Base-by-base conservation (phyloP, 176 grass and related monocot species). In the Rhynchospora breviuscula region DNA sequence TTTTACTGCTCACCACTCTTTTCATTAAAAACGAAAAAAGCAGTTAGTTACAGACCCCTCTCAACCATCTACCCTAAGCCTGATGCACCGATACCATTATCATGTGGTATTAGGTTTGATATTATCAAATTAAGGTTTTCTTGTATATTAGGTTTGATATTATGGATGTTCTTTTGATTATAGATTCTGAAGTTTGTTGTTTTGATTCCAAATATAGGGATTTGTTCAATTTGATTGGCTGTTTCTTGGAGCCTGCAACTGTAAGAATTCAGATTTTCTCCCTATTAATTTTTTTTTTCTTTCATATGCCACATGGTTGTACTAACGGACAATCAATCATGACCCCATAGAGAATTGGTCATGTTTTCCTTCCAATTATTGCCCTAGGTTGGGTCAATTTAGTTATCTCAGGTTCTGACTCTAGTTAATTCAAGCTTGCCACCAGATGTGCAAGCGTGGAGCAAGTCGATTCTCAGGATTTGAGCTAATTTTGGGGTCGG, bases 181-280 rank as follows among this genome's bases (percentile, higher is more conserved):
- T 78, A 40, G 22, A 59, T 81, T 59, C 12, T 56, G 59, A 63
- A 46, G 58, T 49, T 71, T 71, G 40, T 65, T 4, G 29, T 82
- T 67, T 56, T 70, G 78, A 62, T 64, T 78, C 81, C 7, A 18
- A 67, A 29, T 84, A 82, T 86, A 99, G 96, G 86, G 96, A 99
- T 90, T 79, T 99, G 56, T 95, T 99, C 93, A 99, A 99, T 53
- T 79, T 99, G 72, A 25, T 76, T 7, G 96, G 96, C 33, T 99
- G 96, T 87, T 86, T 95, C 68, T 84, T 99, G 75, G 96, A 99
- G 81, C 91, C 96, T 75, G 85, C 83, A 78, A 99, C 96, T 78
- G 96, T 99, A 99, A 93, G 92, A 87, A 44, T 71, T 52, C 40
- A 64, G 26, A 48, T 25, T 81, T 64, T 35, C 33, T 48, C 67